phyloP scores from a whole-genome alignment of 2,329 filamentous ascomycete species.

The Nannizziopsis barbatae region DNA sequence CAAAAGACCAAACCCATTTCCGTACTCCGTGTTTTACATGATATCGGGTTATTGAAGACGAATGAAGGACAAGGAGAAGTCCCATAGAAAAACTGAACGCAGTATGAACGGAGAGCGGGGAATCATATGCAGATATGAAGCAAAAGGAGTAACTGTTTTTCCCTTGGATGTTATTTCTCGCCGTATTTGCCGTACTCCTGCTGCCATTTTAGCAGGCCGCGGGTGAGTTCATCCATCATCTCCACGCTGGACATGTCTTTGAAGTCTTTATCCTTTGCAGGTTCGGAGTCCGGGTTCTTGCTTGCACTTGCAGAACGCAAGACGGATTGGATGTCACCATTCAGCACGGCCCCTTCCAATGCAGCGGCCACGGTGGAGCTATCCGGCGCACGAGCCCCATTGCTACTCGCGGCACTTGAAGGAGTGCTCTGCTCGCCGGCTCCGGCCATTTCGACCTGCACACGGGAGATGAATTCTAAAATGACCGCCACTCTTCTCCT shows the following conservation, averaged over 20 bases:
- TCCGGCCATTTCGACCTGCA: constrained; percentile 73
- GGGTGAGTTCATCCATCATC: constrained; percentile 81
- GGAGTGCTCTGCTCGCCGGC: constrained; percentile 37
- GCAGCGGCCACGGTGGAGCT: constrained; percentile 15
- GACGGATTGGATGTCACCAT: constrained; percentile 1
- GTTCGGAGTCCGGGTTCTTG: constrained; percentile 16
- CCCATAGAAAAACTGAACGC: too few species aligned
- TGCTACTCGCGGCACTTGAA: constrained; percentile 27
- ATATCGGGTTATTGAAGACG: not conserved
- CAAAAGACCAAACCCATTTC: too few species aligned
- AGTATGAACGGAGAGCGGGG: too few species aligned
- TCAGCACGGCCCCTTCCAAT: constrained; percentile 9
- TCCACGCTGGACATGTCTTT: constrained; percentile 66
- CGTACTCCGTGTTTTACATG: not conserved
- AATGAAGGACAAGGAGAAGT: too few species aligned
- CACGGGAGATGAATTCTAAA: constrained; percentile 78
- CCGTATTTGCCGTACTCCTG: constrained; percentile 52
- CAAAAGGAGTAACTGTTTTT: constrained; percentile 4
- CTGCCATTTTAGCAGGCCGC: constrained; percentile 76
- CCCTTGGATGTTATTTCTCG: constrained; percentile 32
- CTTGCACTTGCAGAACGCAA: not conserved
- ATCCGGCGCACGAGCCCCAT: constrained; percentile 1
- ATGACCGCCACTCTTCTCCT: constrained; percentile 73
- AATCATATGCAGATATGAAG: constrained; percentile 5
- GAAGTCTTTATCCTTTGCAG: constrained; percentile 46